A percentile compares a stretch with the other conserved stretches of the same genome.
Conservation (phyloP, 2,329 filamentous ascomycete species). For the Fusarium heterosporum region DNA sequence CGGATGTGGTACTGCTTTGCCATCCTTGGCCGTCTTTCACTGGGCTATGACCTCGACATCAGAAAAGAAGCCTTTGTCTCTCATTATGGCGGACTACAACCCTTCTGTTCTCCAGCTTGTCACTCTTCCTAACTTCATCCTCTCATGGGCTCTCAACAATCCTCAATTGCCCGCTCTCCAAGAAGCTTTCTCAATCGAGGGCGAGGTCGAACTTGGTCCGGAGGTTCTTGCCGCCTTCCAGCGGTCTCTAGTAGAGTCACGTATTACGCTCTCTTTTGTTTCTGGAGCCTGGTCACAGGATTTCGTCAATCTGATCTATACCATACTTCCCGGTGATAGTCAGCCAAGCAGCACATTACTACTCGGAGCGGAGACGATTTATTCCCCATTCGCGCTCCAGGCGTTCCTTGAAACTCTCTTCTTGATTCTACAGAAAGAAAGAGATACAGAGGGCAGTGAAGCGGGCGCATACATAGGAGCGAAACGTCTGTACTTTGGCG, state of each 20-base stretch:
- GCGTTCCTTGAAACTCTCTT: slow-evolving; percentile 77
- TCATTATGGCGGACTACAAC: slow-evolving; percentile 84
- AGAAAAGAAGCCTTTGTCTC: slow-evolving; percentile 57
- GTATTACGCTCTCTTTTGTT: slow-evolving; percentile 72
- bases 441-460: slow-evolving; percentile 50
- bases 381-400: slow-evolving; percentile 77
- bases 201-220: slow-evolving; percentile 73
- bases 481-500: slow-evolving; percentile 86
- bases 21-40: slow-evolving; percentile 77
- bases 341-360: slow-evolving; percentile 60
- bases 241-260: slow-evolving; percentile 59
- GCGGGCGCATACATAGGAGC: slow-evolving; percentile 77
- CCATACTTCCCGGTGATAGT: slow-evolving; percentile 25
- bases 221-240: slow-evolving; percentile 70
- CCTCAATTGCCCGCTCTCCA: slow-evolving; percentile 54
- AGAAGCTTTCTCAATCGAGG: slow-evolving; percentile 62
- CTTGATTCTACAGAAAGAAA: slow-evolving; percentile 64
- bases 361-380: slow-evolving; percentile 85
- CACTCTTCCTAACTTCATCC: slow-evolving; percentile 81
- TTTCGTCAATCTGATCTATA: slow-evolving; percentile 70
- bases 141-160: slow-evolving; percentile 71
- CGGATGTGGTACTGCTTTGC: slow-evolving; percentile 82
- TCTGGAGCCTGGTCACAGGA: slow-evolving; percentile 79
- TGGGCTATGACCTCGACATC: slow-evolving; percentile 56
- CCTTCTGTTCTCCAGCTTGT: slow-evolving; percentile 80